phyloP scores from a whole-genome alignment of 139 green algal genomes.

The Volvox africanus region DNA sequence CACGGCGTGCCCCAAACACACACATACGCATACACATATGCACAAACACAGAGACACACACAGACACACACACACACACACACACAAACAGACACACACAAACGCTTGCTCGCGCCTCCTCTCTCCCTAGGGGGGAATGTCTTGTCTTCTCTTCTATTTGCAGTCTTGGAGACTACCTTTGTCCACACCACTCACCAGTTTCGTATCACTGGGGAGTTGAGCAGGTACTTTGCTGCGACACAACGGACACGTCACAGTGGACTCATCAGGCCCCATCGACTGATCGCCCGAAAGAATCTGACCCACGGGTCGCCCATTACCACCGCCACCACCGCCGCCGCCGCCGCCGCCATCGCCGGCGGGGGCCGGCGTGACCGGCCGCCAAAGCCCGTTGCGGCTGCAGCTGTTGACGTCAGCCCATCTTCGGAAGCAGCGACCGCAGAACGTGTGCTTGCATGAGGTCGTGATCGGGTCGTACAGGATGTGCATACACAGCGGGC shows the following conservation, averaged over 20 bases:
- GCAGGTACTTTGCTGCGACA: not conserved
- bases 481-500: conserved; percentile 41
- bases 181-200: not conserved
- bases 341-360: not conserved
- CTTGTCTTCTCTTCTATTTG: too few species aligned
- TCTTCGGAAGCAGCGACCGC: conserved; percentile 25
- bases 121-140: too few species aligned
- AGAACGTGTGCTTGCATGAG: conserved; percentile 28
- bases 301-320: not conserved
- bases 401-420: conserved; percentile 19
- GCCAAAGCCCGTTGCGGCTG: not conserved
- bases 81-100: too few species aligned
- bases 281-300: too few species aligned
- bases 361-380: too few species aligned
- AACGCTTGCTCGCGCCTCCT: too few species aligned
- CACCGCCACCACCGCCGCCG: not conserved
- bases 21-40: too few species aligned
- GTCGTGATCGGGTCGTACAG: conserved; percentile 19
- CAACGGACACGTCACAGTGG: conserved; percentile 21
- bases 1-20: too few species aligned
- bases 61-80: too few species aligned
- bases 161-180: too few species aligned
- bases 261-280: not conserved
- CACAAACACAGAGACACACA: too few species aligned
- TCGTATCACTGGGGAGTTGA: not conserved